These are phyloP conservation scores for Cornus suecica DNA, from an alignment of 148 eudicot genomes.

Conservation along the genomic window DNA sequence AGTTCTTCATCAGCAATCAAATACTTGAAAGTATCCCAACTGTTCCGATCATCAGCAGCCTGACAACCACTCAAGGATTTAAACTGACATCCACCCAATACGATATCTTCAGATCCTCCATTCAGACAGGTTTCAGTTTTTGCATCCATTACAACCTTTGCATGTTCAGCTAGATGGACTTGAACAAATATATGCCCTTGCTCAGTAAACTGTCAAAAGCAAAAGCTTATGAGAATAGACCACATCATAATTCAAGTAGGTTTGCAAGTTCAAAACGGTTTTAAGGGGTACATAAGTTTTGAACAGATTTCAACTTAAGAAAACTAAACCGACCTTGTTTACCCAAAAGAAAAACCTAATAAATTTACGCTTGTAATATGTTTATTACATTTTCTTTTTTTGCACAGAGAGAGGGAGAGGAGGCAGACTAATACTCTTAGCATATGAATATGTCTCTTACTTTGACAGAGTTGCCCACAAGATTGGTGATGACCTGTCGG, in stretches of 20 bases:
- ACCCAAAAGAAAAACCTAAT: too few species aligned
- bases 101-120: constrained; percentile 26
- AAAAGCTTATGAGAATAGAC: not conserved
- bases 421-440: not conserved
- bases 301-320: not conserved
- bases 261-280: not conserved
- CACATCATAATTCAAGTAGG: not conserved
- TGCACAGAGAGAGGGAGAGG: not conserved
- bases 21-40: constrained; percentile 41
- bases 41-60: constrained; percentile 49
- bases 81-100: constrained; percentile 23
- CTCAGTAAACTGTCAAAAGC: constrained; percentile 53
- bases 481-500: constrained; percentile 67
- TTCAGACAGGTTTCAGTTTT: constrained; percentile 30
- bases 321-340: not conserved
- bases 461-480: constrained; percentile 73
- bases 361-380: too few species aligned
- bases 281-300: not conserved
- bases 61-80: constrained; percentile 56
- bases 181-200: constrained; percentile 68
- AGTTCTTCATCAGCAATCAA: constrained; percentile 35
- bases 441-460: constrained; percentile 30
- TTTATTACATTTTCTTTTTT: not conserved
- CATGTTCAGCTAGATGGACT: constrained; percentile 51
- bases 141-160: constrained; percentile 26